Conservation (phyloP, 345 rosid genomes). For the Gossypium turneri region DNA sequence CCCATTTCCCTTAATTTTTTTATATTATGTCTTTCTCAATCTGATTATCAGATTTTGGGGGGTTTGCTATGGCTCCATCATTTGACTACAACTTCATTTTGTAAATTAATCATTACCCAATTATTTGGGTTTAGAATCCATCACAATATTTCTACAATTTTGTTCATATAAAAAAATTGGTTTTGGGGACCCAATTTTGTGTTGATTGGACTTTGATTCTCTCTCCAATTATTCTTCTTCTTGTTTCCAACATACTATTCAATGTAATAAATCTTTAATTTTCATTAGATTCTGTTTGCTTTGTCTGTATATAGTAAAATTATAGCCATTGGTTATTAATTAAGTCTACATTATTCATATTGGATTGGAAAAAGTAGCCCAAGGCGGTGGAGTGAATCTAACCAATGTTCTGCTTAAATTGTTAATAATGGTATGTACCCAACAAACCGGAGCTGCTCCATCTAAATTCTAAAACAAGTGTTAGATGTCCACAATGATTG, state of each 20-base stretch:
- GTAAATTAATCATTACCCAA: background rate
- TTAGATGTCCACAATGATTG: too few relatives aligned
- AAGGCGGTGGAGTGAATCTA: too few relatives aligned
- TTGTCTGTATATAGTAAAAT: background rate
- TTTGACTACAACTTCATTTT: background rate
- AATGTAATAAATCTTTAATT: background rate
- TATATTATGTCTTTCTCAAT: background rate
- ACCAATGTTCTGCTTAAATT: background rate
- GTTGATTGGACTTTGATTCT: background rate
- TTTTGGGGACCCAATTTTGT: background rate
- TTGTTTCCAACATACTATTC: background rate
- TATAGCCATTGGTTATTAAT: background rate
- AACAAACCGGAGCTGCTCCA: too few relatives aligned
- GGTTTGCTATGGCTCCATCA: conserved; percentile 12
- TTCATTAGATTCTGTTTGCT: background rate
- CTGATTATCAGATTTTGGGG: background rate
- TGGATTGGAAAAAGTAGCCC: background rate
- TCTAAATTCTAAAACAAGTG: too few relatives aligned
- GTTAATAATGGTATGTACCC: background rate
- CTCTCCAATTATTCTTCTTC: background rate
- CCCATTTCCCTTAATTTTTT: background rate
- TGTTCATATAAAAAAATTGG: background rate
- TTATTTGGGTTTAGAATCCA: background rate
- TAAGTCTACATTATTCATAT: background rate
- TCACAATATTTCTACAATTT: background rate